Conservation (phyloP, 2,329 filamentous ascomycete genomes). For the Tothia fuscella region DNA sequence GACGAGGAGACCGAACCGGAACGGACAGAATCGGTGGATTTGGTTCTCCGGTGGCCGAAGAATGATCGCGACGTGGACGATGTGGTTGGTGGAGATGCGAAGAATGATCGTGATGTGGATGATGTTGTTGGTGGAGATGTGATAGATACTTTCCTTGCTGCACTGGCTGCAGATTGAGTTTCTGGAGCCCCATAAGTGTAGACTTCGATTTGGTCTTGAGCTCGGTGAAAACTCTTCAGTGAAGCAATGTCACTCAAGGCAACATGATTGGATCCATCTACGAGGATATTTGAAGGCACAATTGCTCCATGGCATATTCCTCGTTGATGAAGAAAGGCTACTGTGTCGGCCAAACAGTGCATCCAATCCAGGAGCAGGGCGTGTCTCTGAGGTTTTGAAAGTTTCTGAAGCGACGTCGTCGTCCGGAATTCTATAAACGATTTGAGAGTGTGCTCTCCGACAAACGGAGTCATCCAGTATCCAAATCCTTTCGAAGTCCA, state of each 20-base stretch:
- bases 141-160: too few species aligned
- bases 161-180: conserved; percentile 11
- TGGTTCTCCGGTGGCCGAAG: conserved; percentile 1
- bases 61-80: background rate
- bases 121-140: background rate
- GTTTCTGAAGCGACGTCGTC: conserved; percentile 48
- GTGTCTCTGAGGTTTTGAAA: conserved; percentile 49
- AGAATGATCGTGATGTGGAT: conserved; percentile 1
- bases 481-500: conserved; percentile 53
- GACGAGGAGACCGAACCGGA: background rate
- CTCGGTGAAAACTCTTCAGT: conserved; percentile 37
- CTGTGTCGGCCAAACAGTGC: conserved; percentile 56
- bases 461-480: conserved; percentile 55
- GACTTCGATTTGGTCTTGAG: conserved; percentile 52
- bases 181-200: conserved; percentile 68
- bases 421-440: conserved; percentile 52
- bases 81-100: background rate
- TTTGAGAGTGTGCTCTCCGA: conserved; percentile 54
- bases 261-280: conserved; percentile 53
- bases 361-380: conserved; percentile 59
- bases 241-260: conserved; percentile 51
- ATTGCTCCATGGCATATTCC: conserved; percentile 57
- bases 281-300: conserved; percentile 56
- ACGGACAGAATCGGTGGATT: background rate
- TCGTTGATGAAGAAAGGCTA: conserved; percentile 54